These are phyloP conservation scores for Triticum turgidum DNA, from an alignment of 176 grass and related monocot species.

Conservation along the genomic window DNA sequence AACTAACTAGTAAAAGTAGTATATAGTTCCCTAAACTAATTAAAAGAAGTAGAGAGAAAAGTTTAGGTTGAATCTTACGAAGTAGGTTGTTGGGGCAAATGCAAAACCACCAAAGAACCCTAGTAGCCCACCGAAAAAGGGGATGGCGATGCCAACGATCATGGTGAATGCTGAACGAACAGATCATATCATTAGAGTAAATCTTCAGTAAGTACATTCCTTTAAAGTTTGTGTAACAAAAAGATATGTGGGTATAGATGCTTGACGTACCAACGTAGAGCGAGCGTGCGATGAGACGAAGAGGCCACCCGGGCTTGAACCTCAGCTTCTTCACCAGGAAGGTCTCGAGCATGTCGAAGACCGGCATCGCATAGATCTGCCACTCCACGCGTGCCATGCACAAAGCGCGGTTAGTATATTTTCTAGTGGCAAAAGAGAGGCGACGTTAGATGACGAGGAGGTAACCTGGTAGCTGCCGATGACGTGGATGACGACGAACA, in stretches of 20 bases:
- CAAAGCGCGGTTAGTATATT: not conserved
- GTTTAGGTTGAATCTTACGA: conserved; percentile 20
- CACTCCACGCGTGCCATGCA: not conserved
- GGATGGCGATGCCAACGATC: conserved; percentile 32
- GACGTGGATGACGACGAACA: conserved; percentile 73
- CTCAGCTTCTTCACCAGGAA: conserved; percentile 53
- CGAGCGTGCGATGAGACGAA: conserved; percentile 36
- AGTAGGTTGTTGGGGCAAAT: conserved; percentile 58
- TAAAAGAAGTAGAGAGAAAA: too few relatives aligned
- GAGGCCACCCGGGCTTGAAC: conserved; percentile 35
- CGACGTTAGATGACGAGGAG: too few relatives aligned
- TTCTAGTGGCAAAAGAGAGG: too few relatives aligned
- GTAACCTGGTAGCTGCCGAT: conserved; percentile 72
- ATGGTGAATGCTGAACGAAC: conserved; percentile 37
- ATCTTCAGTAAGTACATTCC: too few relatives aligned
- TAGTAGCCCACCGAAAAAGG: conserved; percentile 52
- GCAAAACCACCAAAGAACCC: conserved; percentile 59
- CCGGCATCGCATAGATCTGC: conserved; percentile 60
- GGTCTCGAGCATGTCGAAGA: conserved; percentile 66
- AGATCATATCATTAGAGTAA: too few relatives aligned
- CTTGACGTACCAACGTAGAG: conserved; percentile 43
- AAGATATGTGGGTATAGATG: not conserved
- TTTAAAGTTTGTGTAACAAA: not conserved
- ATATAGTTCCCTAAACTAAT: too few relatives aligned
- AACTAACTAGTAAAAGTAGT: too few relatives aligned